These are phyloP conservation scores for Mikania micrantha DNA, from an alignment of 129 eudicot species.

Conservation along the genomic window DNA sequence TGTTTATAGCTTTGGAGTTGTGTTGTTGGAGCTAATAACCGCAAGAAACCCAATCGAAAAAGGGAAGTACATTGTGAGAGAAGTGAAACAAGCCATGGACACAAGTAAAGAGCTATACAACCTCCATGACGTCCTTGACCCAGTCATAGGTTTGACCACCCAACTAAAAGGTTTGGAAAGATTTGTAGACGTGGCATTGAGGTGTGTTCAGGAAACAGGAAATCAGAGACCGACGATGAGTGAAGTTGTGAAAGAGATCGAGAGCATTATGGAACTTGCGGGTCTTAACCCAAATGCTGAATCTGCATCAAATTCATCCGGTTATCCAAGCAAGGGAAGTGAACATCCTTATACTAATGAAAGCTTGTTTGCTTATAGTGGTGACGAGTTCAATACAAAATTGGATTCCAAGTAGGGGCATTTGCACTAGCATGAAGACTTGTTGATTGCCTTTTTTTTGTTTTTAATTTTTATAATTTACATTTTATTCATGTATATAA, in stretches of 20 bases:
- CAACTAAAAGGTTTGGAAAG: conserved; percentile 41
- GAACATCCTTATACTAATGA: conserved; percentile 21
- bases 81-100: conserved; percentile 53
- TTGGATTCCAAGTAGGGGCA: neutral
- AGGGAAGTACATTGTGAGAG: conserved; percentile 63
- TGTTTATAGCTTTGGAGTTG: conserved; percentile 69
- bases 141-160: conserved; percentile 32
- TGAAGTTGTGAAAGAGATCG: conserved; percentile 59
- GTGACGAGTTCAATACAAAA: conserved; percentile 7
- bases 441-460: neutral
- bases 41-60: conserved; percentile 63
- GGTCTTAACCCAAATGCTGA: conserved; percentile 50
- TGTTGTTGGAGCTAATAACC: conserved; percentile 56
- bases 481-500: neutral
- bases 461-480: neutral
- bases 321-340: neutral
- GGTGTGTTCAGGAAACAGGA: conserved; percentile 57
- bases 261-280: conserved; percentile 40
- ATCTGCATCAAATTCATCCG: conserved; percentile 37
- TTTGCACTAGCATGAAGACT: neutral
- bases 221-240: conserved; percentile 54
- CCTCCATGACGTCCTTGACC: conserved; percentile 48
- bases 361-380: conserved; percentile 16
- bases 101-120: conserved; percentile 33
- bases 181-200: conserved; percentile 50